A percentile compares a stretch with the other conserved stretches of the same genome.
Conservation (phyloP, 2,329 filamentous ascomycete species). For the Penicillium sp. region DNA sequence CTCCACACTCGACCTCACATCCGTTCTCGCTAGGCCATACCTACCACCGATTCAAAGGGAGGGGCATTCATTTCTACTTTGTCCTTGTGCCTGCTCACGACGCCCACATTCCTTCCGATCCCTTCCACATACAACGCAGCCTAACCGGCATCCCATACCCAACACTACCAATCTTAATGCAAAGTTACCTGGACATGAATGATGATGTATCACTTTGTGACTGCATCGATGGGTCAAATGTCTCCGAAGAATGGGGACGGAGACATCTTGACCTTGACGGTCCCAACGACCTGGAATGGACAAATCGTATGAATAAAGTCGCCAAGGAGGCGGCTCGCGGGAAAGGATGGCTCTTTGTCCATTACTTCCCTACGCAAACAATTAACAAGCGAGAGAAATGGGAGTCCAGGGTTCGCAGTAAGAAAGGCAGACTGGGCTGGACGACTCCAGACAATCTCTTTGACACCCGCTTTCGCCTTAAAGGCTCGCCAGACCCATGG, state of each 20-base stretch:
- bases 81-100: conserved; percentile 36
- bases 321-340: conserved; percentile 29
- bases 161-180: conserved; percentile 36
- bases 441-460: conserved; percentile 36
- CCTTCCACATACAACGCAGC: conserved; percentile 36
- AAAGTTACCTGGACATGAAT: conserved; percentile 38
- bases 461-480: conserved; percentile 36
- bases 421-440: conserved; percentile 35
- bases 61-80: conserved; percentile 37
- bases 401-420: conserved; percentile 35
- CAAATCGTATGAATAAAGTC: conserved; percentile 34
- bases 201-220: conserved; percentile 37
- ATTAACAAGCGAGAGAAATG: conserved; percentile 35
- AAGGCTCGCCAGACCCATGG: conserved; percentile 37
- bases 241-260: conserved; percentile 39
- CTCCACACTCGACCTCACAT: conserved; percentile 31
- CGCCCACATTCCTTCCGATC: conserved; percentile 33
- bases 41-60: conserved; percentile 39
- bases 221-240: conserved; percentile 39
- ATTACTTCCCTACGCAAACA: conserved; percentile 33
- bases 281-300: conserved; percentile 36
- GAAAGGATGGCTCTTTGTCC: conserved; percentile 35
- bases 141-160: conserved; percentile 38
- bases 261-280: conserved; percentile 35
- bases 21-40: conserved; percentile 36